These are phyloP conservation scores for Stephanocyclus meneghinianus DNA, from an alignment of 352 stramenopile species.

Conservation along the genomic window DNA sequence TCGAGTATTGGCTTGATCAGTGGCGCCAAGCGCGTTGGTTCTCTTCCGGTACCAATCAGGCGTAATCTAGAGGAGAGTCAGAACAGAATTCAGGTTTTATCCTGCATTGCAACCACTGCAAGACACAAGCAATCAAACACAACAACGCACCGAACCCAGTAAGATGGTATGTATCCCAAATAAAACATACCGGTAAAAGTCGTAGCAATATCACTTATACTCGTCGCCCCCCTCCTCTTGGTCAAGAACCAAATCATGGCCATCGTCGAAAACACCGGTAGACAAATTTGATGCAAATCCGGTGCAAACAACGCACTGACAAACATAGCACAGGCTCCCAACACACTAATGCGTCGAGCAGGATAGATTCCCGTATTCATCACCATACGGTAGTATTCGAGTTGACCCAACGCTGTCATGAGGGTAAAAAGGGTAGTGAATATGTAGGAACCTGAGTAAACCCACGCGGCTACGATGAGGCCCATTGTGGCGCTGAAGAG, in stretches of 20 bases:
- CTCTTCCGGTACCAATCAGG: conserved; percentile 49
- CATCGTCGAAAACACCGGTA: conserved; percentile 74
- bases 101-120: not conserved
- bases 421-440: conserved; percentile 81
- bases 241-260: conserved; percentile 84
- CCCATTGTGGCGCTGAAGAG: conserved; percentile 78
- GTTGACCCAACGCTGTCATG: conserved; percentile 80
- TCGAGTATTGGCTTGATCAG: conserved; percentile 58
- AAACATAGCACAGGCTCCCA: conserved; percentile 81
- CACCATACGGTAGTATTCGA: conserved; percentile 87
- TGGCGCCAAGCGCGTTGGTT: conserved; percentile 63
- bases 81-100: not conserved
- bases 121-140: not conserved
- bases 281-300: conserved; percentile 77
- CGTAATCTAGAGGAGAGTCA: conserved; percentile 37
- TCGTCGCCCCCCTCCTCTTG: conserved; percentile 67
- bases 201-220: conserved; percentile 87
- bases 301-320: conserved; percentile 80
- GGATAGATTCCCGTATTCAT: conserved; percentile 84
- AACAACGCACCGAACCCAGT: conserved; percentile 80
- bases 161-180: conserved; percentile 86
- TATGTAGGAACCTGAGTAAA: conserved; percentile 81
- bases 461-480: conserved; percentile 69
- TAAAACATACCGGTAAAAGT: conserved; percentile 89
- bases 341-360: conserved; percentile 82